Conservation (phyloP, 345 rosid species). For the Brassica cretica region DNA sequence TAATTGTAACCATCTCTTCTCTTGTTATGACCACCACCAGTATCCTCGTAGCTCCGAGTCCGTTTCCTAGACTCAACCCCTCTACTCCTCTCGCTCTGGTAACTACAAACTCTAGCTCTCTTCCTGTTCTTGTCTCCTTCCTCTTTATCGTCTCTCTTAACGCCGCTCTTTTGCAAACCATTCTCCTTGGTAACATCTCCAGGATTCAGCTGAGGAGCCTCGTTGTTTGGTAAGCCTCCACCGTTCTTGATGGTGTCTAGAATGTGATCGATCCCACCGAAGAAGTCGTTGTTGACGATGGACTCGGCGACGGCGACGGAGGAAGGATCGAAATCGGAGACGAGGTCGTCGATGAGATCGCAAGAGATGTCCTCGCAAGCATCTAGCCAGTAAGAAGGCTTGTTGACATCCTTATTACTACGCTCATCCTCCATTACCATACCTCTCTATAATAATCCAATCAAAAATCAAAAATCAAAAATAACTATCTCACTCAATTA, state of each 20-base stretch:
- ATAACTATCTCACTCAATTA: conserved; percentile 8
- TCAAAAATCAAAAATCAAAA: neutral
- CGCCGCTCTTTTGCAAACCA: conserved; percentile 37
- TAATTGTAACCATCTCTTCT: conserved; percentile 53
- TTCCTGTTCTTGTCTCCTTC: conserved; percentile 53
- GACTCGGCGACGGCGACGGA: conserved; percentile 38
- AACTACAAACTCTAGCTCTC: conserved; percentile 50
- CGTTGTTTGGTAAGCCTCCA: conserved; percentile 48
- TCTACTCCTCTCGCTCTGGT: conserved; percentile 42
- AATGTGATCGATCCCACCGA: conserved; percentile 93
- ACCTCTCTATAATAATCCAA: neutral
- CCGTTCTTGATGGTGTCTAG: conserved; percentile 84
- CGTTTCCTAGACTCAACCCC: conserved; percentile 59
- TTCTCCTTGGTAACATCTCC: conserved; percentile 32
- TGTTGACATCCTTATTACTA: conserved; percentile 37
- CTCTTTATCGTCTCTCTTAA: conserved; percentile 36
- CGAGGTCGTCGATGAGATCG: conserved; percentile 67
- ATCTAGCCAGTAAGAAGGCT: conserved; percentile 90
- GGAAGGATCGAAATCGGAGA: conserved; percentile 56
- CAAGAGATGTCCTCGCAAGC: conserved; percentile 82
- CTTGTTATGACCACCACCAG: conserved; percentile 43
- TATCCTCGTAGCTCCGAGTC: conserved; percentile 58
- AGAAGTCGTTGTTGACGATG: conserved; percentile 57
- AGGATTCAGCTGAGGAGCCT: conserved; percentile 27
- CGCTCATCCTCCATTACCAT: conserved; percentile 52